A percentile compares a stretch with the other conserved stretches of the same genome.
Conservation (phyloP, 257 asterid genomes). For the Solanum lycopersicoides region DNA sequence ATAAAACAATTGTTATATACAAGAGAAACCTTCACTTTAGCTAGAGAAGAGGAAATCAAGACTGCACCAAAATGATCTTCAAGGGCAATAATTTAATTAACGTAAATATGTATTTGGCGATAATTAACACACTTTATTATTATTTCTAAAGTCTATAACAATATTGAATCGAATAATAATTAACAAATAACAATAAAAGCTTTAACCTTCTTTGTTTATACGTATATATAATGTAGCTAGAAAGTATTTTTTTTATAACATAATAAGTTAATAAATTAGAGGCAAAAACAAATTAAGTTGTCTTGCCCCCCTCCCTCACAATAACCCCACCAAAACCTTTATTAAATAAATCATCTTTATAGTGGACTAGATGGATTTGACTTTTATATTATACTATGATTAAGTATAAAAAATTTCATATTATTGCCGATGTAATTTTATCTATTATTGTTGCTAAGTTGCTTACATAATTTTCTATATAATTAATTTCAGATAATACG, state of each 20-base stretch:
- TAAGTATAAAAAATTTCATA: neutral
- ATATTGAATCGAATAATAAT: fast-evolving
- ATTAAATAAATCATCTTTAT: neutral
- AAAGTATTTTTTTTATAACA: no score
- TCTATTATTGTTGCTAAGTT: neutral
- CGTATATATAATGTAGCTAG: no score
- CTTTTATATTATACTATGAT: neutral
- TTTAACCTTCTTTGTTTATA: no score
- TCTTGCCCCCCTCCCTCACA: neutral
- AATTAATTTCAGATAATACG: neutral
- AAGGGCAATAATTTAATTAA: no score
- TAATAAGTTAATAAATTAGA: neutral
- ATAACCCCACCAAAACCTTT: neutral
- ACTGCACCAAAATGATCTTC: no score
- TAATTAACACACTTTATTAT: no score
- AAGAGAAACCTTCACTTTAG: neutral
- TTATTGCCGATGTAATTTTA: neutral
- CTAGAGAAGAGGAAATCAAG: neutral
- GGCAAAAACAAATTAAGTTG: neutral
- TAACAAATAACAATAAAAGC: no score
- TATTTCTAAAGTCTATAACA: no score
- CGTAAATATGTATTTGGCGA: fast-evolving
- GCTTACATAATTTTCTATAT: neutral
- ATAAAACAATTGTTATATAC: neutral
- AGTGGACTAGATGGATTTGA: neutral